Evolutionary conservation across 192 early-diverging fungal species (phyloP), one percentile per base, ranked within the genome.

Genomic region (Rhizoclosmatium globosum): DNA sequence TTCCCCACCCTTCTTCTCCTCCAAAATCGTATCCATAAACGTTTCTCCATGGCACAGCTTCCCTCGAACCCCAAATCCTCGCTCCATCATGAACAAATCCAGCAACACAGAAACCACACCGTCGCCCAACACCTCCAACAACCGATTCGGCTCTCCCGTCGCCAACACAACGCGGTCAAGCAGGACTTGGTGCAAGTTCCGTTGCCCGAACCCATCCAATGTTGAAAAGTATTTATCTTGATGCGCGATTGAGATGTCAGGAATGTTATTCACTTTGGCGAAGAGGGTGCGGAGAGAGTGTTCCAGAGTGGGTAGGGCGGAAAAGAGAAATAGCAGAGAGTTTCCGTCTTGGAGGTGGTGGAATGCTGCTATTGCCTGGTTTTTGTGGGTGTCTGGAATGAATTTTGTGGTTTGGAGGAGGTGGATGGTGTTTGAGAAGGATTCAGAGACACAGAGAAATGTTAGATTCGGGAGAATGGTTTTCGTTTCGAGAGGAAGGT

Each of bases 11-110:
- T 19, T 7, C 23, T 19, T 19, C 60, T 7, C 7, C 4, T 62
- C 60, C 60, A 19, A 21, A 9, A 62, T 7, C 60, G 38, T 62
- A 7, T 39, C 56, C 47, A 74, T n/a, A n/a, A 3, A 41, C 15
- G 45, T 41, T 61, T 74, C 72, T 23, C 72, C 72, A 62, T 74
- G 72, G 58, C 72, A 74, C 6, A 74, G 43, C 72, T 74, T 74
- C n/a, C 72, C 72, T 19, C 72, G 17, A 3, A 74, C 43, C 6
- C 17, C 41, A 19, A 58, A 58, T 62, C 72, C 72, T 2, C 57
- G 13, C 57, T 59, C 72, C 72, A 74, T 74, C 72, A 74, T 59
- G 11, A 59, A 74, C 19, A 74, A 64, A 74, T 74, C 72, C 19
- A 62, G 42, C 58, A 74, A 62, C 6, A 64, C 47, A 4, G 72